phyloP scores from a whole-genome alignment of 2,329 filamentous ascomycete genomes.

The Claviceps humidiphila region DNA sequence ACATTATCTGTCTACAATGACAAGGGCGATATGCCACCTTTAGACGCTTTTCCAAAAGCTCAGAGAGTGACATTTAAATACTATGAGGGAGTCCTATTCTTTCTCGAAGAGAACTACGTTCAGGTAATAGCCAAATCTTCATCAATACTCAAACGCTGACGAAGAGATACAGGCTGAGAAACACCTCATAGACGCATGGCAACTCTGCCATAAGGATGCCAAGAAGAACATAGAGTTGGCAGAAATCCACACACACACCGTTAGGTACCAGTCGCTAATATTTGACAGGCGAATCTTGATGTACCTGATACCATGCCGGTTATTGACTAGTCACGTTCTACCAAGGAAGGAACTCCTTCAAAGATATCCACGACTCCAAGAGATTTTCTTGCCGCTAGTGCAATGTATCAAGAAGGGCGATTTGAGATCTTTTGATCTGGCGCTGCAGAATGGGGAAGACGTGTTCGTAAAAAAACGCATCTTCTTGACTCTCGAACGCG shows the following conservation, averaged over 20 bases:
- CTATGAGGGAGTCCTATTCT: constrained; percentile 85
- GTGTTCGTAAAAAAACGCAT: constrained; percentile 88
- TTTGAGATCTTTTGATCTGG: constrained; percentile 69
- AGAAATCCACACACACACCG: constrained; percentile 2
- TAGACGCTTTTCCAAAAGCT: constrained; percentile 71
- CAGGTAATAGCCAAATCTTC: constrained; percentile 35
- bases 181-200: constrained; percentile 67
- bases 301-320: constrained; percentile 86
- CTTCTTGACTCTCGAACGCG: constrained; percentile 85
- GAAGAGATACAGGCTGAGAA: constrained; percentile 51
- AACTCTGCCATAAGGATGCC: constrained; percentile 62
- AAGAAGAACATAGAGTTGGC: constrained; percentile 67
- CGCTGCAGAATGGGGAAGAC: constrained; percentile 70
- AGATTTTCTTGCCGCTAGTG: constrained; percentile 65
- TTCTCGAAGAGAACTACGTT: constrained; percentile 85
- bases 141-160: neutral
- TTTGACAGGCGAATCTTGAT: constrained; percentile 68
- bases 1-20: constrained; percentile 63
- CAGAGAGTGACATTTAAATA: constrained; percentile 95
- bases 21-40: constrained; percentile 62
- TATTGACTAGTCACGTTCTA: constrained; percentile 76
- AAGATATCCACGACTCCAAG: constrained; percentile 62
- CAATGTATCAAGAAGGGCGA: constrained; percentile 71
- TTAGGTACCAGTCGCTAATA: constrained; percentile 10
- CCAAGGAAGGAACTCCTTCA: constrained; percentile 59